Conservation (phyloP, 306 rosid genomes). For the Amphicarpaea edgeworthii region DNA sequence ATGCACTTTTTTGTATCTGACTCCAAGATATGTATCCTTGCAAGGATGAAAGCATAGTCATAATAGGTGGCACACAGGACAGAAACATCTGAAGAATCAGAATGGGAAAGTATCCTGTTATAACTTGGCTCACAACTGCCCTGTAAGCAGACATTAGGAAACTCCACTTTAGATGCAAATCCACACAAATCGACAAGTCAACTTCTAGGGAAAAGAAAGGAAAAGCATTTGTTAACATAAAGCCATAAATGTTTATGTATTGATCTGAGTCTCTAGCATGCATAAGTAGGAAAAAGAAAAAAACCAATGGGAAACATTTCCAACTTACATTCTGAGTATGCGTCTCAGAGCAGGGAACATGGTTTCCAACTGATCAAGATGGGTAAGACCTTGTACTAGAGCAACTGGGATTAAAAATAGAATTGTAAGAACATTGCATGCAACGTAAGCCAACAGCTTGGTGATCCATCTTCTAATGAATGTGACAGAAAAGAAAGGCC, state of each 20-base stretch:
- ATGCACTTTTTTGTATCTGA: conserved; percentile 75
- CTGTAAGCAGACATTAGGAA: conserved; percentile 57
- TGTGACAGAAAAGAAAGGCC: conserved; percentile 85
- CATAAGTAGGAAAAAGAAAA: conserved; percentile 10
- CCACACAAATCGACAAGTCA: not conserved
- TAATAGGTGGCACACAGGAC: conserved; percentile 70
- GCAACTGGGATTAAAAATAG: conserved; percentile 80
- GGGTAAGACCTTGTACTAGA: conserved; percentile 76
- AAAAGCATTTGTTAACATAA: not conserved
- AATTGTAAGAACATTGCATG: conserved; percentile 63
- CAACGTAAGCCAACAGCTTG: conserved; percentile 64
- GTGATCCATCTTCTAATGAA: conserved; percentile 70
- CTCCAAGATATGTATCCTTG: conserved; percentile 81
- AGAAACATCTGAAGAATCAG: conserved; percentile 70
- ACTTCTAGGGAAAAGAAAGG: conserved; percentile 1
- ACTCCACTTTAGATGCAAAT: conserved; percentile 29
- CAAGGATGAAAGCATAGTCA: conserved; percentile 76
- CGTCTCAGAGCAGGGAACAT: conserved; percentile 71
- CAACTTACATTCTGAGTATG: conserved; percentile 69
- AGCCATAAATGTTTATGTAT: conserved; percentile 9
- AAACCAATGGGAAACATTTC: conserved; percentile 27
- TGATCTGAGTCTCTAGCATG: conserved; percentile 20
- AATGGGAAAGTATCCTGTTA: conserved; percentile 92
- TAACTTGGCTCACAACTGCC: conserved; percentile 69
- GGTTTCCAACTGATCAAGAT: conserved; percentile 71